Conservation (phyloP, 768 basidiomycete species). For the Megacollybia marginata region DNA sequence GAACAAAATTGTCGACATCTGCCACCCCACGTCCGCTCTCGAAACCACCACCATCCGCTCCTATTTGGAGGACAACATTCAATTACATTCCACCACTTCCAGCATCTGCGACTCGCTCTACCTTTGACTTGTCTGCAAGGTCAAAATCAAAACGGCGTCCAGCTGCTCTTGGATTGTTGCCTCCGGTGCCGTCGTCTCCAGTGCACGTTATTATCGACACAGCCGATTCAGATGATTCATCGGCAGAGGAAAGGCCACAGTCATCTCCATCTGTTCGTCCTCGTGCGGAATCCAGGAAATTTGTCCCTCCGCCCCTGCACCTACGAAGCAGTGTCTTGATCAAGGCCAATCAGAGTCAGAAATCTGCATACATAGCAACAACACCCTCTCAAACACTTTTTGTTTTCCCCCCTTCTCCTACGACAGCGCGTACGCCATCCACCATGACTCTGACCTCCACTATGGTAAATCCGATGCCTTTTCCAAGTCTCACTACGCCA, state of each 20-base stretch:
- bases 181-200: conserved; percentile 71
- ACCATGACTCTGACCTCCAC: conserved; percentile 77
- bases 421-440: conserved; percentile 61
- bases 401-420: conserved; percentile 77
- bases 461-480: conserved; percentile 37
- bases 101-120: conserved; percentile 42
- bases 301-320: conserved; percentile 49
- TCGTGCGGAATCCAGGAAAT: conserved; percentile 49
- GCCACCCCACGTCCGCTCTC: conserved; percentile 5
- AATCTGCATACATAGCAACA: conserved; percentile 17
- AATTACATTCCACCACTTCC: conserved; percentile 38
- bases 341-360: conserved; percentile 21
- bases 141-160: conserved; percentile 39
- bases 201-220: conserved; percentile 40
- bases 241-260: background rate
- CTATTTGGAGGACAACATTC: conserved; percentile 54
- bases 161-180: conserved; percentile 50
- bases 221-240: conserved; percentile 6
- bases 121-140: conserved; percentile 35
- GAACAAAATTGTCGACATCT: conserved; percentile 15
- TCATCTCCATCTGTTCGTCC: conserved; percentile 27
- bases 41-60: conserved; percentile 46
- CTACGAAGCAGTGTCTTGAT: conserved; percentile 32
- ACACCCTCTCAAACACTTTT: conserved; percentile 81
- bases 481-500: conserved; percentile 57